Evolutionary conservation across 164 flowering plant genomes (phyloP).

Genomic region (Liquidambar formosana): DNA sequence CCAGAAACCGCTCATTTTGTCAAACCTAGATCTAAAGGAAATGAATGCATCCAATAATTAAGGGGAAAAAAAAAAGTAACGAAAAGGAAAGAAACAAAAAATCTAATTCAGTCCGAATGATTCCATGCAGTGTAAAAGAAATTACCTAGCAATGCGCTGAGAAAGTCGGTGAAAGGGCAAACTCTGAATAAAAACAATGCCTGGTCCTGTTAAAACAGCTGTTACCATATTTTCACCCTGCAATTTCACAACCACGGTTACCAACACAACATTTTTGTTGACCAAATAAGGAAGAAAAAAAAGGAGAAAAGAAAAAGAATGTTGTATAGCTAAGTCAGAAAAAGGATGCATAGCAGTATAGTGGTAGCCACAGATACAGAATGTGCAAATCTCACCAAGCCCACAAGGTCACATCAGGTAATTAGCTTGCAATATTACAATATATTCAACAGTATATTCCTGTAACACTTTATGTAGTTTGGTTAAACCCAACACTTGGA

Average conservation of each 20-base stretch:
- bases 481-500: no score
- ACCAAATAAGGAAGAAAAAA: background rate
- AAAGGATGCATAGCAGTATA: no score
- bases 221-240: conserved; percentile 76
- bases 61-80: no score
- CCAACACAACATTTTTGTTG: background rate
- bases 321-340: no score
- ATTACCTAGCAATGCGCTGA: conserved; percentile 79
- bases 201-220: conserved; percentile 81
- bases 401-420: no score
- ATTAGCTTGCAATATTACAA: no score
- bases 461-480: no score
- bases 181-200: conserved; percentile 88
- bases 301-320: no score
- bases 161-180: conserved; percentile 81
- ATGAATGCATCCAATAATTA: no score
- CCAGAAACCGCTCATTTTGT: conserved; percentile 6
- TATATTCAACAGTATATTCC: no score
- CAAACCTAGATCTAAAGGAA: background rate
- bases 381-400: no score
- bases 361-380: background rate
- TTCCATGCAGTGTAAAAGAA: background rate
- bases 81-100: background rate
- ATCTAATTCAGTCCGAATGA: background rate
- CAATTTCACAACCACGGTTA: background rate